phyloP scores from a whole-genome alignment of 75 land plant genomes.

The Pinus taeda region DNA sequence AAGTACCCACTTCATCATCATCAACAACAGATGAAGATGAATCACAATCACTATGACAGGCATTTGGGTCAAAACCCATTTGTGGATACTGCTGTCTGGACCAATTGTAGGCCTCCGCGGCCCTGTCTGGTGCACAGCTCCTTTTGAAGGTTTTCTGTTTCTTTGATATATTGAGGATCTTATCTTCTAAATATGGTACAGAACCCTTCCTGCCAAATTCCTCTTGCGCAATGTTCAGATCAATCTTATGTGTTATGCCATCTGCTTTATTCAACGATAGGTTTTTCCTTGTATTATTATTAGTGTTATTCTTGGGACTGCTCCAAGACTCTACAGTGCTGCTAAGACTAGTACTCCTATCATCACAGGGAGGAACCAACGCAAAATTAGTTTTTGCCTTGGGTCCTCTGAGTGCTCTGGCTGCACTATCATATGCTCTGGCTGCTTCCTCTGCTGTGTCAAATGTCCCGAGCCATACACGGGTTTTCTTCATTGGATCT shows the following conservation, averaged over 20 bases:
- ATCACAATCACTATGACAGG: constrained; percentile 39
- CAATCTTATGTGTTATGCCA: background rate
- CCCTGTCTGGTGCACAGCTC: constrained; percentile 3
- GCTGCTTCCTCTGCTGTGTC: constrained; percentile 42
- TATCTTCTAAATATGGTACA: no score
- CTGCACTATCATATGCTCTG: constrained; percentile 37
- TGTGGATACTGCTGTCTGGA: constrained; percentile 1
- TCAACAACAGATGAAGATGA: constrained; percentile 39
- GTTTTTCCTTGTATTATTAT: background rate
- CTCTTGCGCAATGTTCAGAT: constrained; percentile 8
- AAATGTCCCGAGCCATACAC: constrained; percentile 40
- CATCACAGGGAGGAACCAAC: constrained; percentile 15
- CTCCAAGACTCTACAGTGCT: constrained; percentile 40
- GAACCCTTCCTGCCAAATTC: constrained; percentile 8
- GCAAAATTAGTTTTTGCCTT: constrained; percentile 40
- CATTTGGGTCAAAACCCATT: constrained; percentile 12
- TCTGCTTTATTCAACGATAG: background rate
- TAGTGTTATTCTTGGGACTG: constrained; percentile 22
- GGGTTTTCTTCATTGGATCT: constrained; percentile 23
- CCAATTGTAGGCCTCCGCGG: constrained; percentile 8
- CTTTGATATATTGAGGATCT: no score
- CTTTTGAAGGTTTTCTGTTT: background rate
- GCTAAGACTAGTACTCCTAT: constrained; percentile 33
- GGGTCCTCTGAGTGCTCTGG: constrained; percentile 31
- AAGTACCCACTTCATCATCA: constrained; percentile 21